Base-by-base conservation (phyloP, 2,329 filamentous ascomycete genomes). In the Pseudogymnoascus pannorum region DNA sequence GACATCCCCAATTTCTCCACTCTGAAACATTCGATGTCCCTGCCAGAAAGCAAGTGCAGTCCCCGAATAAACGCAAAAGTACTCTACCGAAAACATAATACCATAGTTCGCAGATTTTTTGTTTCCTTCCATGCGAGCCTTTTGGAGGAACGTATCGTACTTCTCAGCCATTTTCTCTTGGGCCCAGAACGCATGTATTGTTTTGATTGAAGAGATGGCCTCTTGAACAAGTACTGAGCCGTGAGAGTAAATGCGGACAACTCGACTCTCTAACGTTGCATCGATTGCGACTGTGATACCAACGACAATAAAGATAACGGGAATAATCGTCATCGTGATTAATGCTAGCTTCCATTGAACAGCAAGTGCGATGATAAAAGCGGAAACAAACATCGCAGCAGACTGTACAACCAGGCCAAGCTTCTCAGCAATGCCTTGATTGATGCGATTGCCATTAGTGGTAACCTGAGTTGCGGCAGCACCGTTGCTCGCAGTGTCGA, bases 1-100 rank as follows among this genome's bases (percentile, higher is more conserved):
- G 0, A 76, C 71, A n/a, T 77, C 66, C 0, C 66, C 51, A 22
- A 81, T 77, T 64, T 81, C 78, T 1, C 78, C 78, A 0, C 67
- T 68, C 3, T 73, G 66, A 44, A 76, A 77, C 75, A 81, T 78
- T 44, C 72, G 69, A 63, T 81, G 74, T 0, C 79, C 80, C 62
- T 81, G 77, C 79, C 79, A 82, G 62, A 82, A 82, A 0, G 78
- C 77, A 3, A 82, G 70, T 0, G 73, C 77, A 63, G 79, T 79
- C 4, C 77, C 78, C 2, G 75, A 69, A 64, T 77, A 79, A 18
- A 81, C 75, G 61, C 75, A 77, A 61, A 79, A 79, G 67, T 78
- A 80, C 64, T 80, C 76, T 2, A 71, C 69, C 0, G 76, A 75
- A 62, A 78, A 80, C 8, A 81, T 65, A 2, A 78, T 66, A 14